Evolutionary conservation across 2,329 filamentous ascomycete species (phyloP).

Genomic region (Fusarium caatingaense): DNA sequence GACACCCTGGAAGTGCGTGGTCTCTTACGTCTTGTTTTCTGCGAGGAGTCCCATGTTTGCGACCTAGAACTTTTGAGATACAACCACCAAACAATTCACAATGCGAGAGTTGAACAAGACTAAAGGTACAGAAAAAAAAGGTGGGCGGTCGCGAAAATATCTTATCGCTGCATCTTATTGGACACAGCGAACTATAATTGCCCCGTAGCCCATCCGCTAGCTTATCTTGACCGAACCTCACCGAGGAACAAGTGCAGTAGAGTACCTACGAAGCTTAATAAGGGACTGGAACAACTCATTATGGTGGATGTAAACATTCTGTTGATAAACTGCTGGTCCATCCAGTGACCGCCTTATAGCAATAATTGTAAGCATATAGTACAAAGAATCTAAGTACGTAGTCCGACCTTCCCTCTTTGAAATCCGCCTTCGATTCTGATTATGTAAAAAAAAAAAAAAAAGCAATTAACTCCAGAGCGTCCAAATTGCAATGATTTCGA

Average conservation of each 20-base stretch:
- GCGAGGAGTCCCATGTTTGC: constrained; percentile 53
- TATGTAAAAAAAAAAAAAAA: constrained; percentile 32
- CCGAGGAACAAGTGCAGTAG: not conserved
- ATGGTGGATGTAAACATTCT: constrained; percentile 2
- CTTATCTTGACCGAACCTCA: constrained; percentile 33
- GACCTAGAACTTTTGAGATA: constrained; percentile 17
- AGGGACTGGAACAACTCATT: not conserved
- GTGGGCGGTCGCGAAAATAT: constrained; percentile 38
- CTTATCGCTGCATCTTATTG: constrained; percentile 49
- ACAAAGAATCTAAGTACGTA: constrained; percentile 32
- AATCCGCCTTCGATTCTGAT: constrained; percentile 18
- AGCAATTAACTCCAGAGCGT: constrained; percentile 33
- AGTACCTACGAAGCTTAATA: too few species aligned
- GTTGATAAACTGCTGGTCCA: constrained; percentile 6
- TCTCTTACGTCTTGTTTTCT: constrained; percentile 50
- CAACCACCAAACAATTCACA: constrained; percentile 15
- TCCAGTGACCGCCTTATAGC: not conserved
- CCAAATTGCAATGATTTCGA: constrained; percentile 5
- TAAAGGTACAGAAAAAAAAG: constrained; percentile 46
- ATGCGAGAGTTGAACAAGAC: constrained; percentile 23
- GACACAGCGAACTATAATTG: not conserved
- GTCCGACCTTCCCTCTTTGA: not conserved
- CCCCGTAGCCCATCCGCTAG: constrained; percentile 2
- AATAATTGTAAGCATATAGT: constrained; percentile 36
- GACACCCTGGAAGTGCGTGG: not conserved